Conservation (phyloP, 495 filamentous ascomycete species). For the Neurospora sp. region DNA sequence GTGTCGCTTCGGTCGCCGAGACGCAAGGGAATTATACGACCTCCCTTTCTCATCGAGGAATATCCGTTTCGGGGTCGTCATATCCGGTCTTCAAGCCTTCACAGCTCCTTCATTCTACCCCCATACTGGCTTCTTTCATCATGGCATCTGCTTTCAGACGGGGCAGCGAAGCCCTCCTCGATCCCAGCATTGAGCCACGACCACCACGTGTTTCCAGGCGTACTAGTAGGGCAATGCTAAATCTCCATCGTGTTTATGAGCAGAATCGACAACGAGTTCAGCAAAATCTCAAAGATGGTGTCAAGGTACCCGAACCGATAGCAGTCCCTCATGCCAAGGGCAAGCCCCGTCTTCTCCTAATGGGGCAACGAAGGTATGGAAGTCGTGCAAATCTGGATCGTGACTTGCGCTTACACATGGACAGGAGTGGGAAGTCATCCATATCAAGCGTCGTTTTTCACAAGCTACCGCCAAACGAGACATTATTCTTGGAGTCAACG, state of each 20-base stretch:
- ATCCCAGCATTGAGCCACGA: constrained; percentile 11
- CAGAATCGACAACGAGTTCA: constrained; percentile 42
- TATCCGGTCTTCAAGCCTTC: background rate
- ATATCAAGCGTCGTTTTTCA: constrained; percentile 97
- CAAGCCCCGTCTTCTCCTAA: constrained; percentile 82
- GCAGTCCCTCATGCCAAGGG: constrained; percentile 36
- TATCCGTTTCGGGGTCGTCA: background rate
- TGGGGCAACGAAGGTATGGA: constrained; percentile 85
- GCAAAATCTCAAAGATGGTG: constrained; percentile 23
- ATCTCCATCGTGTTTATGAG: constrained; percentile 45
- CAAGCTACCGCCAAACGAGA: constrained; percentile 91
- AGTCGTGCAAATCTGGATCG: background rate
- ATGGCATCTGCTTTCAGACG: constrained; percentile 23
- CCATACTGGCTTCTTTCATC: constrained; percentile 2
- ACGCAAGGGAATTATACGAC: background rate
- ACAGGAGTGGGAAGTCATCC: constrained; percentile 92
- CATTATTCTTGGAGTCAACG: constrained; percentile 88
- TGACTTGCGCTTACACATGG: constrained; percentile 9
- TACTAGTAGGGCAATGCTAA: constrained; percentile 41
- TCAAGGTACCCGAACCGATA: constrained; percentile 29
- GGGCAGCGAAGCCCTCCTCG: constrained; percentile 8
- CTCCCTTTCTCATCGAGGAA: background rate
- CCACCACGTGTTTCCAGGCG: constrained; percentile 16
- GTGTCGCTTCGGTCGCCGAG: background rate
- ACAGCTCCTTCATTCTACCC: background rate